Percentiles rank a stretch among this genome's conserved stretches.
Evolutionary conservation across 73 alveolate species (phyloP).

Genomic region (Paramecium octaurelia): DNA sequence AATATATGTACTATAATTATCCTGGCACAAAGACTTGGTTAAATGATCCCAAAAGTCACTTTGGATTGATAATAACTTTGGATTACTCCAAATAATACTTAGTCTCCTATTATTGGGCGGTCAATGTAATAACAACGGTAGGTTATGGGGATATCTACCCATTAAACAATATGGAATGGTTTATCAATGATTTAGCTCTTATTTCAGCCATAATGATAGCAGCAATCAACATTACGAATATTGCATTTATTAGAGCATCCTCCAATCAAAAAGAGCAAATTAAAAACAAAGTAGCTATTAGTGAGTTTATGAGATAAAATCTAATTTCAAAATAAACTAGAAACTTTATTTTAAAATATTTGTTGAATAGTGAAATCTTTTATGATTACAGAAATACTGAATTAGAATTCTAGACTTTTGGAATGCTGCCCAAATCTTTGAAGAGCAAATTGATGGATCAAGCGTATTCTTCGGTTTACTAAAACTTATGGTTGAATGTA

Average conservation of each 20-base stretch:
- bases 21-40: slow-evolving; percentile 3
- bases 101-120: slow-evolving; percentile 25
- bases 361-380: neutral
- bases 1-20: neutral
- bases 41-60: neutral
- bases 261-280: neutral
- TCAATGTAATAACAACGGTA: slow-evolving; percentile 11
- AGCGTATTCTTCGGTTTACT: neutral
- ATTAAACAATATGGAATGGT: neutral
- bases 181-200: neutral
- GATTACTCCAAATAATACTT: neutral
- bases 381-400: neutral
- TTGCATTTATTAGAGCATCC: neutral
- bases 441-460: neutral
- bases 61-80: neutral
- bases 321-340: neutral
- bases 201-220: slow-evolving; percentile 12
- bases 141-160: slow-evolving; percentile 42
- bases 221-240: neutral
- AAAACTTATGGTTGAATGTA: neutral
- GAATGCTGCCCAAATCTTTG: neutral
- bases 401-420: neutral
- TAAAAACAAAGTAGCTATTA: neutral
- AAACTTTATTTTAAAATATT: neutral
- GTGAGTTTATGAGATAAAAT: neutral